Evolutionary conservation across 176 grass and related monocot species (phyloP).

Genomic region (Leersia perrieri): DNA sequence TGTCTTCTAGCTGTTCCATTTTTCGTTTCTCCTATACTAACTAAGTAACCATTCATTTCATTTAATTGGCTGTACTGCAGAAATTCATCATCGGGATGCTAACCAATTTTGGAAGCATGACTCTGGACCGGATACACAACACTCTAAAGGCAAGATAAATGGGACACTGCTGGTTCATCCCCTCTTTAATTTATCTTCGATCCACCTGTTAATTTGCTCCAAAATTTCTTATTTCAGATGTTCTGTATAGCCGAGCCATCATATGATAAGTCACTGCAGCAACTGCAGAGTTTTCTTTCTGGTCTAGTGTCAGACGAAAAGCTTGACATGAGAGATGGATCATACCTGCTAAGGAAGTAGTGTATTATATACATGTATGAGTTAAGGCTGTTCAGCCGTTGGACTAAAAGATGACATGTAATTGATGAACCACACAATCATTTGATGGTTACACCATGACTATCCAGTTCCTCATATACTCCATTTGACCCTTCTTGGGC

Average conservation of each 20-base stretch:
- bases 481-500: not conserved
- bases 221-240: constrained; percentile 54
- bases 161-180: not conserved
- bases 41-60: constrained; percentile 11
- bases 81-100: constrained; percentile 97
- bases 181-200: not conserved
- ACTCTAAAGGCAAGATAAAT: constrained; percentile 69
- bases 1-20: not conserved
- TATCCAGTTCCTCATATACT: not conserved
- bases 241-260: constrained; percentile 89
- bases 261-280: constrained; percentile 92
- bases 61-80: constrained; percentile 42
- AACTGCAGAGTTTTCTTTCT: constrained; percentile 86
- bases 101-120: constrained; percentile 89
- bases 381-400: not conserved
- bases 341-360: constrained; percentile 68
- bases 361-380: no score
- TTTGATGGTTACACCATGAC: not conserved
- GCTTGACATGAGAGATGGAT: constrained; percentile 79
- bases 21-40: not conserved
- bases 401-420: constrained; percentile 11
- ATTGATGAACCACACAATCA: not conserved
- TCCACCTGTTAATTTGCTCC: not conserved
- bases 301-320: constrained; percentile 83
- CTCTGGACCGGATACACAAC: constrained; percentile 93